These are phyloP conservation scores for Chaetomiaceae sp. DNA, from an alignment of 2,329 filamentous ascomycete species.

Conservation along the genomic window DNA sequence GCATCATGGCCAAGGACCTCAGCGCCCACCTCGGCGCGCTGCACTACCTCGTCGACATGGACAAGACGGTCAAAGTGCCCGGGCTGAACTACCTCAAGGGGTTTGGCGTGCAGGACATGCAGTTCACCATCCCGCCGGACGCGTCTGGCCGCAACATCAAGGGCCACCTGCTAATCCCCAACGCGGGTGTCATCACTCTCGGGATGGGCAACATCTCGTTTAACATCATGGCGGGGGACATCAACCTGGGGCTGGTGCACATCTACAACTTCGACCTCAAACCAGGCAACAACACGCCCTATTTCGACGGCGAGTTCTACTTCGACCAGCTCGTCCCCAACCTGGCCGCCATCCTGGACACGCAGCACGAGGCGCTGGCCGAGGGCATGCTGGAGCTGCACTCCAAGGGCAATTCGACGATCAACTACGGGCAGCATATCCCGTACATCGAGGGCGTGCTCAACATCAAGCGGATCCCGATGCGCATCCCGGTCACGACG, in stretches of 20 bases:
- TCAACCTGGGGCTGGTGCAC: constrained; percentile 34
- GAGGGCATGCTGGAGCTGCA: constrained; percentile 37
- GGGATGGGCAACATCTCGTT: constrained; percentile 42
- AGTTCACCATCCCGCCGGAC: constrained; percentile 33
- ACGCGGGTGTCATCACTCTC: constrained; percentile 38
- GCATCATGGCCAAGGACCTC: constrained; percentile 35
- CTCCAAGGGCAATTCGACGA: constrained; percentile 36
- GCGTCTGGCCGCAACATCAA: constrained; percentile 37
- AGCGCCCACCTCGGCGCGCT: constrained; percentile 36
- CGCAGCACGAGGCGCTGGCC: constrained; percentile 32
- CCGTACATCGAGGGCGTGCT: constrained; percentile 40
- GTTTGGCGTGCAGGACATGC: constrained; percentile 30
- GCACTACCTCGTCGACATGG: constrained; percentile 31
- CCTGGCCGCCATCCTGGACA: constrained; percentile 33
- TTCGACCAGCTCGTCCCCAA: constrained; percentile 38
- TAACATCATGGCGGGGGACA: constrained; percentile 36
- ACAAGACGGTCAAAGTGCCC: constrained; percentile 37
- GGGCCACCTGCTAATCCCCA: constrained; percentile 40
- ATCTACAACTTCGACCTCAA: constrained; percentile 35
- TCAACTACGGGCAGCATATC: constrained; percentile 38
- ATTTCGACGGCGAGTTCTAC: constrained; percentile 37
- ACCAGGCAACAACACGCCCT: constrained; percentile 37
- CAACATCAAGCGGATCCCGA: constrained; percentile 32
- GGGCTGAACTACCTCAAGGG: constrained; percentile 30
- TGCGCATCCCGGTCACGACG: constrained; percentile 34